Evolutionary conservation across 2,329 filamentous ascomycete genomes (phyloP), one percentile per base, ranked within the genome.

Genomic region (Stemphylium beticola): DNA sequence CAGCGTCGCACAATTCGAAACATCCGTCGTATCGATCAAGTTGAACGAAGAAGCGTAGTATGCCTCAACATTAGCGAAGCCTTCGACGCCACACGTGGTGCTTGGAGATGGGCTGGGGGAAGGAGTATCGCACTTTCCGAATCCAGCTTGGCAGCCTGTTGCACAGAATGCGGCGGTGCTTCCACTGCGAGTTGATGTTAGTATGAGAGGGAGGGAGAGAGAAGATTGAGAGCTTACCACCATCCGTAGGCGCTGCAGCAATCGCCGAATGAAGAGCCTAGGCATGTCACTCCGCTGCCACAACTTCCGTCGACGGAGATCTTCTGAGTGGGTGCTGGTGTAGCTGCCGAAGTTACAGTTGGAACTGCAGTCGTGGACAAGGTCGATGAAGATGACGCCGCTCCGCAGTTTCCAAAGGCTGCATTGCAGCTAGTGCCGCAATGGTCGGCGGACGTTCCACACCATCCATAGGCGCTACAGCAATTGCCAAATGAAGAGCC

Each of bases 191-290:
- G 4, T 37, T 11, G 33, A 38, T 39, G 2, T 47, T 12, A 39
- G 44, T 47, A 45, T 45, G 42, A 34, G 42, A 34, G 31, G 4
- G 42, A 34, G 31, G 3, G 18, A 2, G 18, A 45, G 31, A 4
- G 42, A 4, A 20, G 4, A 36, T 17, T 45, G 31, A 36, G 42
- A 45, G 31, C 42, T 45, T 45, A 45, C 42, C 42, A 81, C 60
- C 68, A 73, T n/a, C 78, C 77, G 57, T 71, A 72, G 49, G 61
- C 62, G 18, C 72, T 77, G 71, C 78, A 81, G 67, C 78, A 80
- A 59, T 75, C 68, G 4, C 78, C 78, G 55, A 77, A 79, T 10
- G 62, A 43, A 54, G 74, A 76, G 24, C 77, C 78, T 15, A 68
- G 56, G 62, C 79, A 81, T 65, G 22, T 45, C 31, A 45, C 31